Conservation (phyloP, 2,329 filamentous ascomycete species). For the Trichothecium sympodiale region DNA sequence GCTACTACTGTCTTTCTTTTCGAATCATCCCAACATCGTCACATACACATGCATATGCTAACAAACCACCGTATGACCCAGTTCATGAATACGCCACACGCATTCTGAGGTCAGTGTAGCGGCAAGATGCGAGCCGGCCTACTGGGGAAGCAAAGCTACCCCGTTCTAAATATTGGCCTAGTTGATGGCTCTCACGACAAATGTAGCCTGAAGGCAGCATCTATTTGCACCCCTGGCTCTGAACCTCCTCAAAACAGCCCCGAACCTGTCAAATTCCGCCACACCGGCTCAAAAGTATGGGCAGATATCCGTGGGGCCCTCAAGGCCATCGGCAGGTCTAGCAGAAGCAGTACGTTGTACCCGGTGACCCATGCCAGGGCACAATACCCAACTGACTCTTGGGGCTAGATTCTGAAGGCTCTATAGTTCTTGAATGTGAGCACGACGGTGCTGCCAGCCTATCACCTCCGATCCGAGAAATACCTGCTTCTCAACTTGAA, state of each 20-base stretch:
- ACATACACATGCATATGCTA: too few species aligned
- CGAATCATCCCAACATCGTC: too few species aligned
- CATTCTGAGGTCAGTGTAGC: too few species aligned
- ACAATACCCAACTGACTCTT: slow-evolving; percentile 1
- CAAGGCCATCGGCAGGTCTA: slow-evolving; percentile 18
- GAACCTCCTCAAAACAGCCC: neutral
- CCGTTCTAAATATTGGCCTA: too few species aligned
- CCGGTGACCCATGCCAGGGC: too few species aligned
- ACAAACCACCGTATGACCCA: too few species aligned
- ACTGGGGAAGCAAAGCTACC: too few species aligned
- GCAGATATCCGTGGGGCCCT: slow-evolving; percentile 22
- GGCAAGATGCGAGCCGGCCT: too few species aligned
- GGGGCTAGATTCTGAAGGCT: slow-evolving; percentile 13
- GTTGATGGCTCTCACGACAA: too few species aligned
- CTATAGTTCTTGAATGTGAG: slow-evolving; percentile 8
- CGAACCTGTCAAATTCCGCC: slow-evolving; percentile 12
- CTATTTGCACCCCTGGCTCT: neutral
- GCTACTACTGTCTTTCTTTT: too few species aligned
- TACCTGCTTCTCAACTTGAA: neutral
- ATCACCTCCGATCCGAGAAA: neutral
- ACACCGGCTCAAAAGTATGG: slow-evolving; percentile 19
- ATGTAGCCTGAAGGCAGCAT: too few species aligned
- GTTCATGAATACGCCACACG: too few species aligned
- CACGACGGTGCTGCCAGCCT: slow-evolving; percentile 1
- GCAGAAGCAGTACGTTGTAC: slow-evolving; percentile 14